Conservation (phyloP, 371 early-diverging fungal species). For the Catenaria anguillulae region DNA sequence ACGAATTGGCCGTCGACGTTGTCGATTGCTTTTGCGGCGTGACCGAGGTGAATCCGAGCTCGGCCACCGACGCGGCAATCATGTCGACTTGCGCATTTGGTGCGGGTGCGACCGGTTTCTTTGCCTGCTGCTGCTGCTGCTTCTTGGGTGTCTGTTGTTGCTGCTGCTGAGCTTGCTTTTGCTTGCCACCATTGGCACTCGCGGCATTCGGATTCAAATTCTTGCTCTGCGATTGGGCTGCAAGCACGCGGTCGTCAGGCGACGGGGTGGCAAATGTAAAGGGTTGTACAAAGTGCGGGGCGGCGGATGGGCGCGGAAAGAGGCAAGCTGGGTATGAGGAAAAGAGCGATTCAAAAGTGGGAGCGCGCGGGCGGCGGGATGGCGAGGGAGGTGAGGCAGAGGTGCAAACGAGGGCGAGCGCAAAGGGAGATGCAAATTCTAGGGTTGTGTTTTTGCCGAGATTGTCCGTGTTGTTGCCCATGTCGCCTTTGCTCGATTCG, state of each 20-base stretch:
- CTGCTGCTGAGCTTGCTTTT: neutral
- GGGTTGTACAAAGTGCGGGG: too few relatives aligned
- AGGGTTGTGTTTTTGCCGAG: too few relatives aligned
- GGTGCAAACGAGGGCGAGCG: constrained; percentile 17
- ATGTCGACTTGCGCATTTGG: constrained; percentile 5
- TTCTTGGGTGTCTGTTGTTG: too few relatives aligned
- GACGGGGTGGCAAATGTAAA: constrained; percentile 64
- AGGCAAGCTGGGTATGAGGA: too few relatives aligned
- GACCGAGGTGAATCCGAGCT: neutral
- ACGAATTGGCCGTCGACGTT: constrained; percentile 6
- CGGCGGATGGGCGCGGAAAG: too few relatives aligned
- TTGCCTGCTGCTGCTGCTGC: too few relatives aligned
- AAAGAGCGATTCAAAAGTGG: too few relatives aligned
- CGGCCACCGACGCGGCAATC: constrained; percentile 8
- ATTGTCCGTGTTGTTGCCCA: too few relatives aligned
- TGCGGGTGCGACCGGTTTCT: too few relatives aligned
- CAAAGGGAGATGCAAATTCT: constrained; percentile 12
- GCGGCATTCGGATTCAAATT: constrained; percentile 6
- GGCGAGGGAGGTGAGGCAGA: neutral
- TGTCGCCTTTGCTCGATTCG: too few relatives aligned
- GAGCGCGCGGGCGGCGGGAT: constrained; percentile 9
- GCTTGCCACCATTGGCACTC: neutral
- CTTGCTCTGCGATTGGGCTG: constrained; percentile 37
- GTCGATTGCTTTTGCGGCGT: neutral
- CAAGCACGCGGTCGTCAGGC: constrained; percentile 58